Conservation (phyloP, 2,329 filamentous ascomycete genomes). For the Fusarium pseudocircinatum region DNA sequence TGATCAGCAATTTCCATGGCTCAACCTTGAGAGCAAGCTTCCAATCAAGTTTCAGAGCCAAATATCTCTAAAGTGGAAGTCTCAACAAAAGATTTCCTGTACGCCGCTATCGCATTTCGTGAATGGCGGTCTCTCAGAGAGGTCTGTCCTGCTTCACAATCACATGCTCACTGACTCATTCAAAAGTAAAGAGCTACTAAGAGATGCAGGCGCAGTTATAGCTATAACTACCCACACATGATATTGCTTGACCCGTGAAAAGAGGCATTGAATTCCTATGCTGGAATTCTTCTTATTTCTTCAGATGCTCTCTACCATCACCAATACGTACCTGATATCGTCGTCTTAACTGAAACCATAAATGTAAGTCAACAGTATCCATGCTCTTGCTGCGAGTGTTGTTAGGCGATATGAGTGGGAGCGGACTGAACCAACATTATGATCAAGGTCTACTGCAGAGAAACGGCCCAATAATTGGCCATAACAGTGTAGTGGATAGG, state of each 20-base stretch:
- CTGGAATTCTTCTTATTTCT: background rate
- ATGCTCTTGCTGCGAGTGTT: accelerated
- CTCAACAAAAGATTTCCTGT: background rate
- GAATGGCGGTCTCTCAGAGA: background rate
- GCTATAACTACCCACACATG: no score
- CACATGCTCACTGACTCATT: background rate
- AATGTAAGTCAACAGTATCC: accelerated
- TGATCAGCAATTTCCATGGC: accelerated
- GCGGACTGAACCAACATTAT: background rate
- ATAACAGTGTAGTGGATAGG: no score
- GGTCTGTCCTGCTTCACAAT: background rate
- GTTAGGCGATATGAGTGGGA: accelerated
- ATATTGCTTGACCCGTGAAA: background rate
- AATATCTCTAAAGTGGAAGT: background rate
- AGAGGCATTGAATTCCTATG: background rate
- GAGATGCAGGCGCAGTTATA: no score
- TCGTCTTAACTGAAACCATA: accelerated
- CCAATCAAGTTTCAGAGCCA: background rate
- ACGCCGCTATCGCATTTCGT: background rate
- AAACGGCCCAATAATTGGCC: background rate
- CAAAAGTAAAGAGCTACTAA: background rate
- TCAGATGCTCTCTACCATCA: background rate
- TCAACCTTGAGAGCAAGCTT: no score
- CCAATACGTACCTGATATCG: accelerated
- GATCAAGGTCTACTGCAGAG: background rate